Evolutionary conservation across 1,139 yeast genomes (phyloP), one percentile per base, ranked within the genome.

Genomic region (Wickerhamomyces sp.): DNA sequence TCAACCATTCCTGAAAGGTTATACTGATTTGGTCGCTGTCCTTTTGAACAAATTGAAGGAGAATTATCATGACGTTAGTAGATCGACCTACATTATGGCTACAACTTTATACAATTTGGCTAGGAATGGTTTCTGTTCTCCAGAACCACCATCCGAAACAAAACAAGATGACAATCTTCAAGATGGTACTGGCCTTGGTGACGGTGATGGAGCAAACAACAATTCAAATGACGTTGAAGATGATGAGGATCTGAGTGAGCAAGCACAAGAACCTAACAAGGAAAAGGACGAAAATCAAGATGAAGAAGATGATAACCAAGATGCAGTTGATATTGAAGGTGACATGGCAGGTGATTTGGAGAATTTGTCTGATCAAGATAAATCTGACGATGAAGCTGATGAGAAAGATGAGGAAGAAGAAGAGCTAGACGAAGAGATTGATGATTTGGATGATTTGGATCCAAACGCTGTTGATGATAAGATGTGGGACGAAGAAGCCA

Each of bases 401-500:
- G 74, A 71, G 3, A 65, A 72, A 1, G 74, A 74, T 2, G 65
- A 67, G 7, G 70, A 66, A 1, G 66, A 72, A n/a, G 79, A 80
- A 41, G 87, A 81, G 2, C 59, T 89, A 44, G 97, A 90, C 54
- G 97, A 92, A 52, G 94, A 89, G 56, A 73, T 90, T 40, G 97
- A 94, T 49, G 88, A 89, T 53, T 69, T 90, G 31, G 96, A 89
- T 58, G 94, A 88, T 41, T 70, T 85, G 44, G 97, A 92, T 69
- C 96, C 96, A 2, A 87, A 90, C 61, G 96, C 96, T 6, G 78
- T 92, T 37, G 98, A 94, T 60, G 98, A 94, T 53, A 92, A 92
- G 66, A 87, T 92, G 96, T 92, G 98, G 98, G 95, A 92, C 55
- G 97, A 89, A 56, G 89, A 90, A 59, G 85, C 85, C 13, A 75